phyloP scores from a whole-genome alignment of 371 early-diverging fungal species.

The Rhizopus delemar region DNA sequence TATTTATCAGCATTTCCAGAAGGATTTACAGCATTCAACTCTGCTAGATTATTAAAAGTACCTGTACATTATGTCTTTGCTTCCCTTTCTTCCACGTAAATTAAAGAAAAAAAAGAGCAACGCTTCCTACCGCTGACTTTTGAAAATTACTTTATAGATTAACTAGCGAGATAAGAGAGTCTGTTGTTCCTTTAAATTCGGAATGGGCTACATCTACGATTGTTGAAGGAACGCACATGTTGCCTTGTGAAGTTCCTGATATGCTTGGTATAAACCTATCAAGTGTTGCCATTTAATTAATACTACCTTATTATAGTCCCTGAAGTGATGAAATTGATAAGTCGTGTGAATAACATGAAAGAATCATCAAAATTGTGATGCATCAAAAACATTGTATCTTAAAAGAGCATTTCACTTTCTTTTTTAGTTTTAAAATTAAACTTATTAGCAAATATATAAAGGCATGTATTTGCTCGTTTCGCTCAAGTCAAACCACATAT shows the following conservation, averaged over 20 bases:
- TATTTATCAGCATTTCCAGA: constrained; percentile 18
- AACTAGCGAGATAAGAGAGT: constrained; percentile 6
- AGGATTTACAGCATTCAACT: constrained; percentile 12
- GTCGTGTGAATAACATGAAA: constrained; percentile 6
- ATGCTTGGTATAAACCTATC: constrained; percentile 28
- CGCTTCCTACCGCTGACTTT: not conserved
- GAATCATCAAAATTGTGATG: too few species aligned
- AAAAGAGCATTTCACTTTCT: too few species aligned
- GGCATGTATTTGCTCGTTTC: too few species aligned
- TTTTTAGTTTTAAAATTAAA: too few species aligned
- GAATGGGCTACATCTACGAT: constrained; percentile 17
- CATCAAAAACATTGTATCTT: too few species aligned
- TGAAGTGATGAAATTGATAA: constrained; percentile 17
- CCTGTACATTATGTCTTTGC: constrained; percentile 28
- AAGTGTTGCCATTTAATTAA: not conserved
- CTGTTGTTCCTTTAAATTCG: constrained; percentile 3
- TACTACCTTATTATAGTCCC: constrained; percentile 8
- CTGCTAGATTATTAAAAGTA: constrained; percentile 4
- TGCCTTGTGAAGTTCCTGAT: constrained; percentile 35
- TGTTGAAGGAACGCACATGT: constrained; percentile 41
- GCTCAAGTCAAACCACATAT: too few species aligned
- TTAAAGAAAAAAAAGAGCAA: not conserved
- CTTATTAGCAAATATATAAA: too few species aligned
- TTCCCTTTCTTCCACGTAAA: constrained; percentile 24
- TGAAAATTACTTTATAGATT: constrained; percentile 12